phyloP scores from a whole-genome alignment of 371 early-diverging fungal species.

The Lichtheimia ornata region DNA sequence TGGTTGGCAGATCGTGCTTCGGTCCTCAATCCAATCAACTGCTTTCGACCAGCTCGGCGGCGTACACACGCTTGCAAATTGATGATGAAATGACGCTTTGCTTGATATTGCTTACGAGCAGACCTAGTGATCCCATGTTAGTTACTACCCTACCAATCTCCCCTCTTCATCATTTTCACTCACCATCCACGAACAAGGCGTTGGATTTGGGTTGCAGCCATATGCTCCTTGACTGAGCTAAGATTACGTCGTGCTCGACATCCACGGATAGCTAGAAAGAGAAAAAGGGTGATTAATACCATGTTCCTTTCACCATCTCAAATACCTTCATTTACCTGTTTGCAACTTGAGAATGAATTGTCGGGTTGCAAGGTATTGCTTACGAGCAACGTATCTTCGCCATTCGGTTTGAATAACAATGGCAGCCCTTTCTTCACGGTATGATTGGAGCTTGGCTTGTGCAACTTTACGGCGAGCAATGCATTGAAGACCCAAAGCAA shows the following conservation, averaged over 20 bases:
- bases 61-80: slow-evolving; percentile 85
- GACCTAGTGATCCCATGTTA: slow-evolving; percentile 21
- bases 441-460: slow-evolving; percentile 44
- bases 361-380: slow-evolving; percentile 47
- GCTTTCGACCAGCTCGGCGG: slow-evolving; percentile 70
- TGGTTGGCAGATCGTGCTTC: slow-evolving; percentile 92
- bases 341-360: slow-evolving; percentile 44
- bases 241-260: slow-evolving; percentile 56
- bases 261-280: slow-evolving; percentile 48
- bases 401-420: slow-evolving; percentile 70
- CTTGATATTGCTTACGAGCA: slow-evolving; percentile 63
- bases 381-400: slow-evolving; percentile 71
- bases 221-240: slow-evolving; percentile 47
- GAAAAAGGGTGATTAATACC: not conserved
- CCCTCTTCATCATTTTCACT: not conserved
- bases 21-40: slow-evolving; percentile 66
- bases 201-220: slow-evolving; percentile 81
- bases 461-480: slow-evolving; percentile 69
- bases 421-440: slow-evolving; percentile 76
- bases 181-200: slow-evolving; percentile 63
- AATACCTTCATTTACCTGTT: slow-evolving; percentile 31
- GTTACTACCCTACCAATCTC: too few species aligned
- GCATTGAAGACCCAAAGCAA: slow-evolving; percentile 66
- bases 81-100: slow-evolving; percentile 58
- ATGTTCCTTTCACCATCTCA: not conserved